Percentiles rank a stretch among this genome's conserved stretches.
phyloP scores from a whole-genome alignment of 176 grass and related monocot species.

The Saccharum officinarum region DNA sequence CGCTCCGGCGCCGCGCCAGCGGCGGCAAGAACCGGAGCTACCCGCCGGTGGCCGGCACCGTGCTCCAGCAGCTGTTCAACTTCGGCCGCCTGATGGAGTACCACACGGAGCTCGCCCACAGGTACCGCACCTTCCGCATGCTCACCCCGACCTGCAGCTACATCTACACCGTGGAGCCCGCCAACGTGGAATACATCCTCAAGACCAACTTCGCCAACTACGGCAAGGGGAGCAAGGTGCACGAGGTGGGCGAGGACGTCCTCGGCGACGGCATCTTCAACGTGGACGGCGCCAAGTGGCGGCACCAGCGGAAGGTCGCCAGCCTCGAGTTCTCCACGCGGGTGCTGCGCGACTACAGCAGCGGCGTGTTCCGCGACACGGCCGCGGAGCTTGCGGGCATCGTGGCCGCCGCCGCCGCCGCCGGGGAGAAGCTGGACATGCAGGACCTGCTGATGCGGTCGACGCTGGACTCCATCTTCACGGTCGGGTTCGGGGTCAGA shows the following conservation, averaged over 20 bases:
- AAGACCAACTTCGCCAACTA: conserved; percentile 88
- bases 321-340: conserved; percentile 74
- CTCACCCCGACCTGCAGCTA: conserved; percentile 56
- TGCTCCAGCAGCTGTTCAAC: conserved; percentile 59
- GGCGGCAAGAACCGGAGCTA: conserved; percentile 32
- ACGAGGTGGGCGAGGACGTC: conserved; percentile 51
- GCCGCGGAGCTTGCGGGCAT: conserved; percentile 52
- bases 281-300: conserved; percentile 79
- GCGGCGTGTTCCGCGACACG: conserved; percentile 58
- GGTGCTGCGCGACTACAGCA: conserved; percentile 73
- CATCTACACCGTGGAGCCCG: conserved; percentile 71
- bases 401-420: conserved; percentile 30
- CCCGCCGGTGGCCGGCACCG: conserved; percentile 62
- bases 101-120: conserved; percentile 41
- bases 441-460: conserved; percentile 71
- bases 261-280: conserved; percentile 84
- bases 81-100: conserved; percentile 56
- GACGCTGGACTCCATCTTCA: conserved; percentile 77
- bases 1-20: background rate
- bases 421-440: conserved; percentile 43
- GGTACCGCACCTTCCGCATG: conserved; percentile 72
- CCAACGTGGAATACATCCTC: conserved; percentile 76
- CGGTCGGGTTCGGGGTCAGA: conserved; percentile 59
- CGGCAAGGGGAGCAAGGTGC: conserved; percentile 53
- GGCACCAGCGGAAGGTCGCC: conserved; percentile 76